These are phyloP conservation scores for Calvatia gigantea DNA, from an alignment of 768 basidiomycete species.

Conservation along the genomic window DNA sequence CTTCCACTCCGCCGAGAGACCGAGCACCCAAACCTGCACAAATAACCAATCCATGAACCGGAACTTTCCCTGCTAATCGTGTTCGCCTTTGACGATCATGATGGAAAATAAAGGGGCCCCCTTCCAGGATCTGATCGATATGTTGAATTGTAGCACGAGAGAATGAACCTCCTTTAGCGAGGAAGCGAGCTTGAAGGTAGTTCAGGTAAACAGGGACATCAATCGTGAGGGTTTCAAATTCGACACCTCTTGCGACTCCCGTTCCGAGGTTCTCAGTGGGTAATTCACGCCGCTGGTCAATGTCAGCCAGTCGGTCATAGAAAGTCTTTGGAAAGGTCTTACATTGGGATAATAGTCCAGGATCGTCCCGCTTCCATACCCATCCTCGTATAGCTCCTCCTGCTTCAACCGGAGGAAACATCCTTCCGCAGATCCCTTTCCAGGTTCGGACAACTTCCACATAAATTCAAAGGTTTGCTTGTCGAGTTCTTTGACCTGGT, in stretches of 20 bases:
- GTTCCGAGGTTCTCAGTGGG: conserved; percentile 34
- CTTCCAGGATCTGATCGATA: conserved; percentile 52
- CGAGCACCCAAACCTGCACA: conserved; percentile 75
- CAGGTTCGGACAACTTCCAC: conserved; percentile 65
- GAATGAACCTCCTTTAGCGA: conserved; percentile 47
- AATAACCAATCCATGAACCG: conserved; percentile 20
- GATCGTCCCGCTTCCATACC: conserved; percentile 31
- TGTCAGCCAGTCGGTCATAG: background rate
- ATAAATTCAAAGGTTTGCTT: conserved; percentile 65
- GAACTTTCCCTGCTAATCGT: background rate
- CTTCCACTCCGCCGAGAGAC: conserved; percentile 78
- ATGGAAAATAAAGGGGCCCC: conserved; percentile 27
- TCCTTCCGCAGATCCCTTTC: conserved; percentile 42
- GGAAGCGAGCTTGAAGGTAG: conserved; percentile 60
- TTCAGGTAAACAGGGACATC: conserved; percentile 60
- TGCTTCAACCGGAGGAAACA: conserved; percentile 65
- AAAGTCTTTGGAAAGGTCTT: conserved; percentile 15
- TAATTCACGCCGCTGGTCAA: conserved; percentile 27
- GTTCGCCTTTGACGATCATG: background rate
- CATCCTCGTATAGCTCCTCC: conserved; percentile 52
- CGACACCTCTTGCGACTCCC: conserved; percentile 39
- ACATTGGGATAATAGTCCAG: conserved; percentile 53
- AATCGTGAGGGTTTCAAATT: conserved; percentile 61
- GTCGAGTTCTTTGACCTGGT: conserved; percentile 50
- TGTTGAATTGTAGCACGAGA: conserved; percentile 53